Percentiles rank a stretch among this genome's conserved stretches.
Evolutionary conservation across 306 rosid genomes (phyloP).

Genomic region (Fragaria vesca): DNA sequence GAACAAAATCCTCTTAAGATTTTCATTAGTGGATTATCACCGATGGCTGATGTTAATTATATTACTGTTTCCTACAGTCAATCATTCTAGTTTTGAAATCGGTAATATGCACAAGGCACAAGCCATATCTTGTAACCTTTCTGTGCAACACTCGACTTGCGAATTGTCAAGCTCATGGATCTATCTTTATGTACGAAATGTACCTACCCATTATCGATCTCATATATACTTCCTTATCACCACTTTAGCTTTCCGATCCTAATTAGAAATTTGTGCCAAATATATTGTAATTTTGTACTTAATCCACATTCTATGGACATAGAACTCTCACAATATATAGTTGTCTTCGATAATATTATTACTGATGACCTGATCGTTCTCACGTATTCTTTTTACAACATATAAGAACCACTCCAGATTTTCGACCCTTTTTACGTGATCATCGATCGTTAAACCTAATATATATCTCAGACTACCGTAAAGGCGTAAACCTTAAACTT

Average conservation of each 20-base stretch:
- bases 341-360: no score
- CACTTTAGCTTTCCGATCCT: not conserved
- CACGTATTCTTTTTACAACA: no score
- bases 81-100: conserved; percentile 6
- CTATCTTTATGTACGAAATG: not conserved
- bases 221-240: not conserved
- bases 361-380: no score
- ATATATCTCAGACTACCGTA: no score
- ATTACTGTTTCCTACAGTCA: not conserved
- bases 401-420: no score
- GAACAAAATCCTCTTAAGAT: not conserved
- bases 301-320: no score
- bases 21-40: not conserved
- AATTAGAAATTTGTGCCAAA: not conserved
- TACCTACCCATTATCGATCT: not conserved
- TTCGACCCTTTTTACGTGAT: no score
- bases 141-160: not conserved
- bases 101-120: not conserved
- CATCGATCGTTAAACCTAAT: no score
- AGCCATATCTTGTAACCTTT: not conserved
- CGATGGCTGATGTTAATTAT: not conserved
- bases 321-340: no score
- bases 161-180: not conserved
- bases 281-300: not conserved
- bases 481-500: no score